phyloP scores from a whole-genome alignment of 208 protist genomes.

The Leishmania major region DNA sequence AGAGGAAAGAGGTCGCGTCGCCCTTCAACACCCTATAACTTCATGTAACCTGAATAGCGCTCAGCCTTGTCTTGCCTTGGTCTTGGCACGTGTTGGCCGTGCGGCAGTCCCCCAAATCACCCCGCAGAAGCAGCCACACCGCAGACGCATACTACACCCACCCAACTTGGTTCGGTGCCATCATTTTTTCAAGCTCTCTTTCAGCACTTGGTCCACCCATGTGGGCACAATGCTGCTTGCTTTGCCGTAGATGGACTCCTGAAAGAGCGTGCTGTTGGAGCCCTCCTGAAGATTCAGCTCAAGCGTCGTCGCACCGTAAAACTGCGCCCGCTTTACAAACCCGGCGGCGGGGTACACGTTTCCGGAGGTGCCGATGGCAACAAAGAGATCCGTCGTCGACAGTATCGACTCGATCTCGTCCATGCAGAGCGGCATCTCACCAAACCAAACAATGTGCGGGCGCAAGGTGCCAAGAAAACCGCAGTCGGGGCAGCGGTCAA shows the following conservation, averaged over 20 bases:
- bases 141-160: neutral
- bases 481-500: constrained; percentile 55
- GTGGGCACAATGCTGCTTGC: constrained; percentile 54
- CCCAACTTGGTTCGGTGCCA: neutral
- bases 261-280: constrained; percentile 47
- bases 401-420: constrained; percentile 49
- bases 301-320: constrained; percentile 44
- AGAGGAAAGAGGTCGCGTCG: neutral
- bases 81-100: neutral
- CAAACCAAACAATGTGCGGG: constrained; percentile 88
- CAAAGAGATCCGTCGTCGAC: constrained; percentile 59
- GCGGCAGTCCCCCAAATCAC: neutral
- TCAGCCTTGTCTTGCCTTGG: neutral
- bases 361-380: constrained; percentile 73
- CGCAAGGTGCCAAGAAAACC: constrained; percentile 49
- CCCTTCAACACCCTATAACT: neutral
- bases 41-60: neutral
- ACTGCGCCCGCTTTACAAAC: constrained; percentile 42
- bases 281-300: constrained; percentile 67
- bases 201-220: constrained; percentile 60
- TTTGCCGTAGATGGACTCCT: constrained; percentile 48
- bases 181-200: constrained; percentile 2
- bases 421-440: constrained; percentile 75
- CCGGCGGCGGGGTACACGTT: constrained; percentile 79
- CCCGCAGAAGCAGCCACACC: neutral